These are phyloP conservation scores for Daldinia vernicosa DNA, from an alignment of 495 filamentous ascomycete genomes.

Conservation along the genomic window DNA sequence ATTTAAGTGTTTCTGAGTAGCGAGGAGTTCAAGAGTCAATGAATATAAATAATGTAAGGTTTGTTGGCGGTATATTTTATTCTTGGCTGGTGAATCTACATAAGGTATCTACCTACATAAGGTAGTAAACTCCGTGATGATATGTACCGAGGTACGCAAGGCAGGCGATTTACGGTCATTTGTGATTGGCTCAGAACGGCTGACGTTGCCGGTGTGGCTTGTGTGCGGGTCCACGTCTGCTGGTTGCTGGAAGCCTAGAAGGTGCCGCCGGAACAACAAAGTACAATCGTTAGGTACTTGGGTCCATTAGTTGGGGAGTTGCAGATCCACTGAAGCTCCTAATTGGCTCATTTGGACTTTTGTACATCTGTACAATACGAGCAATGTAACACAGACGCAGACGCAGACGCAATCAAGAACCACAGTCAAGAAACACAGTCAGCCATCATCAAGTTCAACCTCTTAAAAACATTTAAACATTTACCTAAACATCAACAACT, in stretches of 20 bases:
- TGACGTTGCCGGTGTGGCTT: conserved; percentile 36
- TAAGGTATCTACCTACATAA: no score
- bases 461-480: conserved; percentile 41
- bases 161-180: conserved; percentile 1
- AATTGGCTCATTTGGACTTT: conserved; percentile 21
- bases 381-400: conserved; percentile 11
- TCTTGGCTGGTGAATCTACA: neutral
- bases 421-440: conserved; percentile 14
- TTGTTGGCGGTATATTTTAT: neutral
- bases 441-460: conserved; percentile 36
- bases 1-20: no score
- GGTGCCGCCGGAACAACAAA: neutral
- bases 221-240: neutral
- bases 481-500: conserved; percentile 17
- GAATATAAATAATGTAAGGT: neutral
- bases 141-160: neutral
- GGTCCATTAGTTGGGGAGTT: conserved; percentile 4
- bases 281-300: neutral
- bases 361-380: conserved; percentile 42
- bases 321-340: conserved; percentile 26
- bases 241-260: neutral
- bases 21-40: neutral
- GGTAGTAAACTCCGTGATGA: neutral
- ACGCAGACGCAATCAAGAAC: conserved; percentile 1
- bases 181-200: conserved; percentile 13